Evolutionary conservation across 108 stramenopile genomes (phyloP).

Genomic region (Nannochloropsis salina): DNA sequence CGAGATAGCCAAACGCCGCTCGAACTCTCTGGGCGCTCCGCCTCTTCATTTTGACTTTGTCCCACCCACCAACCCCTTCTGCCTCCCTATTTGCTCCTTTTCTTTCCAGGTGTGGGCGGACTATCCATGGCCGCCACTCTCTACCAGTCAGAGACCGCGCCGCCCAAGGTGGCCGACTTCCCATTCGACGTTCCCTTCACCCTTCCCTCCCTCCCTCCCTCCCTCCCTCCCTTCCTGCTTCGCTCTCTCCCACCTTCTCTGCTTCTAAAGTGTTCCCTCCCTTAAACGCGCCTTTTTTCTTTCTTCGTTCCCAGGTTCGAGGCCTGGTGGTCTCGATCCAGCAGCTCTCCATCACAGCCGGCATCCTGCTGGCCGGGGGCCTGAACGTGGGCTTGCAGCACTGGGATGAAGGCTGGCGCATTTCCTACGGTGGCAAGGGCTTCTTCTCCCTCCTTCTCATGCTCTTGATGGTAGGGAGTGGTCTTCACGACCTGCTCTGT

Average conservation of each 20-base stretch:
- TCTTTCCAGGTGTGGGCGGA: background rate
- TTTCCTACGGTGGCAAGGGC: slow-evolving; percentile 52
- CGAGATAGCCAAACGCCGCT: too few species aligned
- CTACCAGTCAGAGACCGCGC: slow-evolving; percentile 53
- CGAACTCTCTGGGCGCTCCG: too few species aligned
- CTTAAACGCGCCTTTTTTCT: too few species aligned
- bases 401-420: slow-evolving; percentile 53
- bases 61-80: background rate
- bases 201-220: background rate
- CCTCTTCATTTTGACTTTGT: background rate
- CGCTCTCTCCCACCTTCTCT: background rate
- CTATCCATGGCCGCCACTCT: slow-evolving; percentile 31
- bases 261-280: too few species aligned
- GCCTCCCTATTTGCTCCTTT: background rate
- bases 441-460: slow-evolving; percentile 46
- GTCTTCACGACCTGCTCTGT: background rate
- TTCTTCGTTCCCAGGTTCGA: too few species aligned
- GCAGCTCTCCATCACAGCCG: slow-evolving; percentile 52
- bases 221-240: background rate
- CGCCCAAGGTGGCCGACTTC: background rate
- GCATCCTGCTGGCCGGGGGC: slow-evolving; percentile 45
- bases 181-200: background rate
- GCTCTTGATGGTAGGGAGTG: slow-evolving; percentile 35
- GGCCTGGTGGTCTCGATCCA: slow-evolving; percentile 28
- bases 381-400: slow-evolving; percentile 42